phyloP scores from a whole-genome alignment of 1,284 basidiomycete genomes.

The Agroathelia rolfsii region DNA sequence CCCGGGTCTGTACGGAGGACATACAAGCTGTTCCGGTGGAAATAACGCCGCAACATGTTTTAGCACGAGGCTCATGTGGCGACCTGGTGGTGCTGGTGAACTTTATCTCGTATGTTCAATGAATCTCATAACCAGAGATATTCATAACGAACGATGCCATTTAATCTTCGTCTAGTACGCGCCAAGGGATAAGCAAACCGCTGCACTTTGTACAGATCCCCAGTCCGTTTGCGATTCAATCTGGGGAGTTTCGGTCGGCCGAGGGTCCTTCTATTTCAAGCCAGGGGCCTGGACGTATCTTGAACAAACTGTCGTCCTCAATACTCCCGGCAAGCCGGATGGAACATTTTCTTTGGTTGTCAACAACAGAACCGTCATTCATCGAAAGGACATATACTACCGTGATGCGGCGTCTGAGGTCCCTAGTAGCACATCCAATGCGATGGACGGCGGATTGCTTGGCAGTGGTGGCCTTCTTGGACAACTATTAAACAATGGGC shows the following conservation, averaged over 20 bases:
- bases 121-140: conserved; percentile 15
- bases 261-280: conserved; percentile 62
- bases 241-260: conserved; percentile 66
- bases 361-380: conserved; percentile 42
- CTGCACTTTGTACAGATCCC: conserved; percentile 43
- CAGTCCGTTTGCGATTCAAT: conserved; percentile 49
- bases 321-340: conserved; percentile 55
- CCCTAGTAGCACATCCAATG: conserved; percentile 6
- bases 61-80: conserved; percentile 72
- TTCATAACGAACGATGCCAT: no score
- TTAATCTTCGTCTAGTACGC: conserved; percentile 50
- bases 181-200: conserved; percentile 46
- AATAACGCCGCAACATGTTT: conserved; percentile 54
- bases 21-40: conserved; percentile 57
- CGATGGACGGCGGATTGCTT: conserved; percentile 4
- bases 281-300: conserved; percentile 60
- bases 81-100: conserved; percentile 49
- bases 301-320: conserved; percentile 52
- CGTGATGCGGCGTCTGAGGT: conserved; percentile 25
- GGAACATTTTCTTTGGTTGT: conserved; percentile 42
- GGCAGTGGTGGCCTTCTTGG: conserved; percentile 8
- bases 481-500: background rate
- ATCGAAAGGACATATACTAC: conserved; percentile 50
- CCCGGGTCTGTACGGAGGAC: conserved; percentile 66
- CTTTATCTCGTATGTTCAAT: conserved; percentile 59